These are phyloP conservation scores for Batkoa obscura DNA, from an alignment of 371 early-diverging fungal genomes.

Conservation along the genomic window DNA sequence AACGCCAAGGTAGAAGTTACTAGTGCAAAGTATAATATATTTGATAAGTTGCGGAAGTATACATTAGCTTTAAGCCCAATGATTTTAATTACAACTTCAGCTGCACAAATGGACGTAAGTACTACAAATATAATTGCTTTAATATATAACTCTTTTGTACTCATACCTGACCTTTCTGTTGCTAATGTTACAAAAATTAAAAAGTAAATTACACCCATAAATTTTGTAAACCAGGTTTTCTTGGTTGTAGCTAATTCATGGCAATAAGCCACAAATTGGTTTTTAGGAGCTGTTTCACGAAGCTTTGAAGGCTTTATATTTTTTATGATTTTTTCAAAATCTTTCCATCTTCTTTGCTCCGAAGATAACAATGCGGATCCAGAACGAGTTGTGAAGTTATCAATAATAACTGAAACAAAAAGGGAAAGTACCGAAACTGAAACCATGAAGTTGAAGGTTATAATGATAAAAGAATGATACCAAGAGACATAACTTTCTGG, in stretches of 20 bases:
- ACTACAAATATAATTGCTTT: neutral
- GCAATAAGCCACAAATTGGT: constrained; percentile 27
- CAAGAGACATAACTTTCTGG: constrained; percentile 26
- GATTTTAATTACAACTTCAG: neutral
- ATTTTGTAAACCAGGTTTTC: constrained; percentile 18
- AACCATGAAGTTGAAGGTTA: constrained; percentile 39
- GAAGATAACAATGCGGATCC: constrained; percentile 41
- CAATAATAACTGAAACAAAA: constrained; percentile 48
- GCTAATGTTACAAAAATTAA: constrained; percentile 30
- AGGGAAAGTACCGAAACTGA: constrained; percentile 38
- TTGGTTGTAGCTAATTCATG: constrained; percentile 23
- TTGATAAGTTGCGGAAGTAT: neutral
- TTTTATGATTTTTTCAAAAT: constrained; percentile 37
- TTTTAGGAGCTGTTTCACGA: constrained; percentile 24
- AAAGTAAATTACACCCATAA: constrained; percentile 24
- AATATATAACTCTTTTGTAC: neutral
- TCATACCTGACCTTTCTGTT: constrained; percentile 17
- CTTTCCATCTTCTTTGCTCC: constrained; percentile 49
- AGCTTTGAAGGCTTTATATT: constrained; percentile 35
- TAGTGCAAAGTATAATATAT: neutral
- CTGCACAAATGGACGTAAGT: neutral
- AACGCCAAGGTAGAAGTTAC: neutral
- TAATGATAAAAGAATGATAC: constrained; percentile 35
- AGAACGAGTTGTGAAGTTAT: constrained; percentile 36
- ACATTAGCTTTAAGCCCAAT: neutral